Evolutionary conservation across 495 filamentous ascomycete genomes (phyloP), one percentile per base, ranked within the genome.

Genomic region (Letharia columbiana): DNA sequence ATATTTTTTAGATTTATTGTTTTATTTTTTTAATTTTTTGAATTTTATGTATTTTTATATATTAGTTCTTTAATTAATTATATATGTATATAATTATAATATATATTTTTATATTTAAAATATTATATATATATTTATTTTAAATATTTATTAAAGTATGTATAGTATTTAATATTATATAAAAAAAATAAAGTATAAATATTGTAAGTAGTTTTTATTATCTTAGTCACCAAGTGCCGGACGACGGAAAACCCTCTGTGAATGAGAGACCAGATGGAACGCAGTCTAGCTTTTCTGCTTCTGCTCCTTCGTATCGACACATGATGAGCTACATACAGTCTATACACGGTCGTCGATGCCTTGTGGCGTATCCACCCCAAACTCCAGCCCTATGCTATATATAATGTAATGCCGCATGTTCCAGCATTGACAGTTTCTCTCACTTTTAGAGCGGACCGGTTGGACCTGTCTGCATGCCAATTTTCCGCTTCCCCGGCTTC

Each of bases 361-460:
- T 13, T 28, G 23, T 13, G 4, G 20, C 31, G 31, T 10, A 18
- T 35, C 31, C 15, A 8, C 52, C 28, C 31, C 9, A n/a, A 28
- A 50, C 11, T 23, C 47, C 47, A 7, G 11, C 28, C 11, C 6
- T 20, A 56, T 56, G 28, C 52, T 28, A 28, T 28, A 28, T 35
- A 35, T 33, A 17, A 33, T 28, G 8, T 11, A 11, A 9, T 28
- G 23, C 5, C 23, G n/a, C 47, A 13, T 33, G 28, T 13, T 54
- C 50, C 3, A 8, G 10, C 0, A 15, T 23, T 54, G 20, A 50
- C 10, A 49, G 6, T 31, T 2, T 28, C 17, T 28, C 13, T 9
- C 11, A 17, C 31, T 33, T 35, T 56, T 18, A 64, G 61, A 72
- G 60, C 47, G 72, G 66, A 20, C 68, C 68, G n/a, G 45, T 72